These are phyloP conservation scores for Usnea hakonensis DNA, from an alignment of 495 filamentous ascomycete species.

Conservation along the genomic window DNA sequence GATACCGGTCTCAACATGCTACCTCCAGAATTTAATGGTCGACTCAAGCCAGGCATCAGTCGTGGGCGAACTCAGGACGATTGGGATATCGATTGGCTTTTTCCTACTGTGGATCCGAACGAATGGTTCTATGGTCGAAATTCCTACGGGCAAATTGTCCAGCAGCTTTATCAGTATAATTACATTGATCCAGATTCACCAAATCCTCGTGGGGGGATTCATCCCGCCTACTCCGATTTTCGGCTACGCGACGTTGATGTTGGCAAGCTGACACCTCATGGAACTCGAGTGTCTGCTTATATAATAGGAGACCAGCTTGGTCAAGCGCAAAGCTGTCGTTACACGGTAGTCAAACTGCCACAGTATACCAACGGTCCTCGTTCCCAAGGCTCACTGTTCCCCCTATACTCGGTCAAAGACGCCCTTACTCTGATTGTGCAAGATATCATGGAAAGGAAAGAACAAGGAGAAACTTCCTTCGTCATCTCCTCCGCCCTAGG, in stretches of 20 bases:
- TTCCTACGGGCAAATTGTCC: not conserved
- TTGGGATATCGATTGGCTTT: slow-evolving; percentile 4
- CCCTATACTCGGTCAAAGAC: not conserved
- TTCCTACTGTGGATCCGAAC: not conserved
- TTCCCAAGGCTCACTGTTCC: not conserved
- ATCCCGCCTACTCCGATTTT: slow-evolving; percentile 1
- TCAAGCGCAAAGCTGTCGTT: not conserved
- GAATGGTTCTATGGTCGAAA: not conserved
- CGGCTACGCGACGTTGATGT: not conserved
- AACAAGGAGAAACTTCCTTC: not conserved
- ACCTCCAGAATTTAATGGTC: not conserved
- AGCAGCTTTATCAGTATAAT: not conserved
- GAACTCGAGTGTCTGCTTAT: not conserved
- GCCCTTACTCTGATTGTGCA: not conserved
- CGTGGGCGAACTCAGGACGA: not conserved
- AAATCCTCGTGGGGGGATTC: not conserved
- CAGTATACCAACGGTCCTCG: not conserved
- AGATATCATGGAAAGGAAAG: not conserved
- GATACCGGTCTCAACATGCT: slow-evolving; percentile 4
- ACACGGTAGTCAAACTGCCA: not conserved
- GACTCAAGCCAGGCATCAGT: not conserved
- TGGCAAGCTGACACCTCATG: not conserved
- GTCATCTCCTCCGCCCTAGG: not conserved
- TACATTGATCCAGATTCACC: not conserved
- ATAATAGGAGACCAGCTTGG: not conserved